Conservation (phyloP, 805 yeast genomes). For the Candida pini region DNA sequence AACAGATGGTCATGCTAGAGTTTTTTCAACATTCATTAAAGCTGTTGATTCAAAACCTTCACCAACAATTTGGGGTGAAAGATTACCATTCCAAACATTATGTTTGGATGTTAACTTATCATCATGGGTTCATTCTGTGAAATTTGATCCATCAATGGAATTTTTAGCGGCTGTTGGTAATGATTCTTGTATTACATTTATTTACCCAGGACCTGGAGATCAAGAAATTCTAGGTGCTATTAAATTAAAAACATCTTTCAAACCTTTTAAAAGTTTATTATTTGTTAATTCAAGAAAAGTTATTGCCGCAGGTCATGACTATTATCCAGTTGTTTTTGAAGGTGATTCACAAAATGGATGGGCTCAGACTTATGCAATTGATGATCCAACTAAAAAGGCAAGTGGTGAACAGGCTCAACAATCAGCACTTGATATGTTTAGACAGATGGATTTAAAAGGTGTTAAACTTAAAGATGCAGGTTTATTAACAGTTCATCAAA, state of each 20-base stretch:
- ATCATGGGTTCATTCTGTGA: conserved; percentile 89
- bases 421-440: conserved; percentile 86
- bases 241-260: conserved; percentile 55
- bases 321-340: conserved; percentile 80
- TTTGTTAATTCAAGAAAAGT: conserved; percentile 64
- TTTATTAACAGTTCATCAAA: conserved; percentile 81
- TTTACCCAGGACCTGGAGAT: conserved; percentile 58
- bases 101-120: conserved; percentile 76
- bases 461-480: conserved; percentile 43
- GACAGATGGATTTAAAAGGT: conserved; percentile 94
- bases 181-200: conserved; percentile 77
- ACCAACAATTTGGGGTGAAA: conserved; percentile 86
- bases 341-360: conserved; percentile 63
- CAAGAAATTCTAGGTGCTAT: conserved; percentile 53
- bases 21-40: conserved; percentile 83
- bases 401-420: conserved; percentile 59
- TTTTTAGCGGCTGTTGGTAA: conserved; percentile 78
- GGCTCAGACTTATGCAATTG: conserved; percentile 54
- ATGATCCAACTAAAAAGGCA: conserved; percentile 43
- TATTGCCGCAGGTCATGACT: conserved; percentile 87
- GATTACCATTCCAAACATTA: conserved; percentile 88
- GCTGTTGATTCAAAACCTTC: conserved; percentile 81
- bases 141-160: conserved; percentile 76
- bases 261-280: conserved; percentile 75
- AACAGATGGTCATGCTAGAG: conserved; percentile 88